Base-by-base conservation (phyloP, 495 filamentous ascomycete species). In the Pyrenopolyporus hunteri region DNA sequence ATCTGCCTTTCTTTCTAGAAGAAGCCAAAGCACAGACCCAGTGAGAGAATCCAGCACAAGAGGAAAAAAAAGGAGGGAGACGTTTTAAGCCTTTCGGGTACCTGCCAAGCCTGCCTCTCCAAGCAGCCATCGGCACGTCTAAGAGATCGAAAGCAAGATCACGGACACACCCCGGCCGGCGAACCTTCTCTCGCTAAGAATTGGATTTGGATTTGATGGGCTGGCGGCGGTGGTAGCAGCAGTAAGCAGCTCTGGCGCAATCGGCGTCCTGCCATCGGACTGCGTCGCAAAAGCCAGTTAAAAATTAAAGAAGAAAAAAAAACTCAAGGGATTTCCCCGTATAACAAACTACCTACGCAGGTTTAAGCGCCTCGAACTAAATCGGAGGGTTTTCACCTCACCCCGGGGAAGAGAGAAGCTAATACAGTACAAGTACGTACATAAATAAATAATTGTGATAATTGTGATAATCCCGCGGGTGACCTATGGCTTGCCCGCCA, bases 391-490 rank as follows among this genome's bases (percentile, higher is more conserved):
- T n/a, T n/a, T n/a, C n/a, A n/a, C n/a, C n/a, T n/a, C n/a, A n/a
- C n/a, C n/a, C n/a, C n/a, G n/a, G n/a, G n/a, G n/a, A n/a, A n/a
- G n/a, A n/a, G n/a, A n/a, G n/a, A n/a, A n/a, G n/a, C n/a, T n/a
- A n/a, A n/a, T n/a, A n/a, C n/a, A n/a, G n/a, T n/a, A n/a, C n/a
- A n/a, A n/a, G n/a, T n/a, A n/a, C n/a, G n/a, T n/a, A n/a, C n/a
- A n/a, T n/a, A n/a, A n/a, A n/a, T n/a, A n/a, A n/a, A n/a, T n/a
- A n/a, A n/a, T n/a, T n/a, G 22, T 42, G 11, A 19, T 23, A 45
- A 48, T 55, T 54, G 54, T 49, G 61, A 59, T 56, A 51, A 65
- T 65, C 62, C 56, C 62, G 37, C 61, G 49, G n/a, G n/a, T 25
- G 42, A 32, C 55, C 23, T 35, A 56, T 45, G 37, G 32, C 7